These are phyloP conservation scores for Fusarium coffeatum DNA, from an alignment of 2,329 filamentous ascomycete species.

Conservation along the genomic window DNA sequence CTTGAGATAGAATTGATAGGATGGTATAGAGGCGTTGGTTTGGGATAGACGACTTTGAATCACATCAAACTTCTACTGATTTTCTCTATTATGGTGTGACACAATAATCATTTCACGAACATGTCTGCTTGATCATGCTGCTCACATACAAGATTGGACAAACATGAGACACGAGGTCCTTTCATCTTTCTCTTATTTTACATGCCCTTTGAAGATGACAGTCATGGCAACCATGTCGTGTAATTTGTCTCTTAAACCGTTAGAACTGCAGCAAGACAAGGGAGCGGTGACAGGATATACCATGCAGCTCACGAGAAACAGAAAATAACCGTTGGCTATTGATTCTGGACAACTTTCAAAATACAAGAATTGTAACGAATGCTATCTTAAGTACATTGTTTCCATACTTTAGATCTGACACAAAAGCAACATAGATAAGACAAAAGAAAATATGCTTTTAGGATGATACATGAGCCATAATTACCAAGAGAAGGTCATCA, in stretches of 20 bases:
- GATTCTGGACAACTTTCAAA: not conserved
- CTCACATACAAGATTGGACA: not conserved
- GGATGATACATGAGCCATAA: not conserved
- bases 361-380: slow-evolving; percentile 7
- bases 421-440: not conserved
- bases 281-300: not conserved
- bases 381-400: slow-evolving; percentile 24
- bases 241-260: not conserved
- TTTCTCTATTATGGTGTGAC: not conserved
- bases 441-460: slow-evolving; percentile 13
- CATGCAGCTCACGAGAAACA: not conserved
- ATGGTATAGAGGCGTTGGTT: slow-evolving; percentile 45
- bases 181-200: not conserved
- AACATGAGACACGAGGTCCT: not conserved
- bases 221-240: not conserved
- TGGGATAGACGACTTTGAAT: slow-evolving; percentile 45
- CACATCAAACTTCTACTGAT: slow-evolving; percentile 26
- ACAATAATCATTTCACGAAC: too few species aligned
- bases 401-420: slow-evolving; percentile 5
- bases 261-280: not conserved
- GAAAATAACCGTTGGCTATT: not conserved
- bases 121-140: not conserved
- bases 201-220: not conserved
- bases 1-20: slow-evolving; percentile 38
- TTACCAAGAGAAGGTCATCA: slow-evolving; percentile 83